Conservation (phyloP, 352 stramenopile species). For the Phytophthora podocarpi region DNA sequence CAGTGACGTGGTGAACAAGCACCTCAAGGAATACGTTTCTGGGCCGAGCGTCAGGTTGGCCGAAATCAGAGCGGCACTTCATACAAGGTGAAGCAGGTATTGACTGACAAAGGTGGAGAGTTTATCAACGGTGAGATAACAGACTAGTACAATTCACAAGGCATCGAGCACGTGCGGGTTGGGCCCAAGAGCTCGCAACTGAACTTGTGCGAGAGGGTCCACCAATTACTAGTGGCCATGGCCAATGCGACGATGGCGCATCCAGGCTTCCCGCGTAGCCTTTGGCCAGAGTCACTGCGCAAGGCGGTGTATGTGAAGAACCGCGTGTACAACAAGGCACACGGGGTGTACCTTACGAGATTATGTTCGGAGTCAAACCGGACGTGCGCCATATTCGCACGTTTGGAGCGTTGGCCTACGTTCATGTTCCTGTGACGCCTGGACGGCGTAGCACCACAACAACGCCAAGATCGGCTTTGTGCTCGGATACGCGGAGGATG, state of each 20-base stretch:
- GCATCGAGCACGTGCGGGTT: constrained; percentile 11
- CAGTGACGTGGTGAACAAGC: too few species aligned
- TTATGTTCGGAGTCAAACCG: constrained; percentile 11
- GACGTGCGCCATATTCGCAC: constrained; percentile 10
- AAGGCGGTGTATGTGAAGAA: constrained; percentile 19
- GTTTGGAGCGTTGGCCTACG: constrained; percentile 11
- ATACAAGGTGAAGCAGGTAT: not conserved
- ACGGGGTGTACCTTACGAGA: constrained; percentile 1
- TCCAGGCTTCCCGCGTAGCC: not conserved
- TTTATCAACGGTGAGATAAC: constrained; percentile 1
- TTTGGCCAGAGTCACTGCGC: constrained; percentile 9
- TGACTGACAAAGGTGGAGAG: constrained; percentile 4
- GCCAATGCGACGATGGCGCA: not conserved
- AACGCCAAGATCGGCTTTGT: constrained; percentile 6
- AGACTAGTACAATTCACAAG: not conserved
- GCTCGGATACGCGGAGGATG: constrained; percentile 7
- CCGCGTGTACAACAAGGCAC: constrained; percentile 3
- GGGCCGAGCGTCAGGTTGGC: not conserved
- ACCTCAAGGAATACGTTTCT: constrained; percentile 7
- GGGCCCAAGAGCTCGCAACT: constrained; percentile 18
- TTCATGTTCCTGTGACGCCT: not conserved
- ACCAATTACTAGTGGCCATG: constrained; percentile 7
- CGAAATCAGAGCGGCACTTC: not conserved
- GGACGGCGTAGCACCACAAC: constrained; percentile 1
- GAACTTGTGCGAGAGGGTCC: constrained; percentile 8